Evolutionary conservation across 2,329 filamentous ascomycete genomes (phyloP).

Genomic region (Sclerotinia subarctica): DNA sequence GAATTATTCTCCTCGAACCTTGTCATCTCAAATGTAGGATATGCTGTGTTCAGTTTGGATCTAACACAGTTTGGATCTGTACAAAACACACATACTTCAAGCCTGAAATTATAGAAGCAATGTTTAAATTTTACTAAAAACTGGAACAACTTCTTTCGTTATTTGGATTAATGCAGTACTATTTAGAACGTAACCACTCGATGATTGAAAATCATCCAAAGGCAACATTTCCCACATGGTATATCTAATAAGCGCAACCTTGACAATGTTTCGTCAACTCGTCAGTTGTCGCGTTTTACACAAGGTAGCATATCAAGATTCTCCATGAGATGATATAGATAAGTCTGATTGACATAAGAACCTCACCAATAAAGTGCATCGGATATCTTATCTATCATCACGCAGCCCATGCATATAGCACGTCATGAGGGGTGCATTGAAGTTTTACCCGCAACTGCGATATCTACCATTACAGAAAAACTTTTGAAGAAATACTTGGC

Average conservation of each 20-base stretch:
- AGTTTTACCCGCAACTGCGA: not conserved
- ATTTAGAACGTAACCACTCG: not conserved
- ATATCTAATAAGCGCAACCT: not conserved
- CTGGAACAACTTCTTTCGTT: not conserved
- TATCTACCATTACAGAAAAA: not conserved
- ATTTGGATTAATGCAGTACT: too few relatives aligned
- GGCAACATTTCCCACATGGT: not conserved
- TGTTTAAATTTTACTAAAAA: not conserved
- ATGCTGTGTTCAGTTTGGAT: not conserved
- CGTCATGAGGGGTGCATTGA: slow-evolving; percentile 20
- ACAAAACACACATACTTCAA: not conserved
- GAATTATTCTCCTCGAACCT: not conserved
- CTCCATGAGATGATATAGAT: not conserved
- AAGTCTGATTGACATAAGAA: not conserved
- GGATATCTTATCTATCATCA: slow-evolving; percentile 20
- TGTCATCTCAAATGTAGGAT: not conserved
- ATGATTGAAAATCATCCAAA: not conserved
- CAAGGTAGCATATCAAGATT: not conserved
- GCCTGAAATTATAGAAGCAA: not conserved
- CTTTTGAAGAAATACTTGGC: not conserved
- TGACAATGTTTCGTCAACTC: not conserved
- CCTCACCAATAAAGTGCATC: slow-evolving; percentile 4
- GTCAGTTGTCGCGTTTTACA: not conserved
- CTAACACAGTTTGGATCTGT: not conserved
- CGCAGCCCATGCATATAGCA: slow-evolving; percentile 18